Evolutionary conservation across 345 rosid species (phyloP).

Genomic region (Eucalyptus leucophloia): DNA sequence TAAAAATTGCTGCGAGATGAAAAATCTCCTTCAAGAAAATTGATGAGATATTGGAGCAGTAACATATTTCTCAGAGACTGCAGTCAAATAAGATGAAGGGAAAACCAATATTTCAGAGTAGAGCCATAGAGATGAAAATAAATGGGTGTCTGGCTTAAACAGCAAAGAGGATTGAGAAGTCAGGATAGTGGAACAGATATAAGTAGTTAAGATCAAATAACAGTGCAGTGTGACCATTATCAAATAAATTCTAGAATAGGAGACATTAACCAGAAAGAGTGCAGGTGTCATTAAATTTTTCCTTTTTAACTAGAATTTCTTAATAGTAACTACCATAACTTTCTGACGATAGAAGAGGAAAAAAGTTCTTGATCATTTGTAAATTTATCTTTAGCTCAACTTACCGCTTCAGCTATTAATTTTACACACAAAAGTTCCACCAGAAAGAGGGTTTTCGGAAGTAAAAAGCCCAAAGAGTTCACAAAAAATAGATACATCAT

Average conservation of each 20-base stretch:
- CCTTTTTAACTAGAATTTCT: neutral
- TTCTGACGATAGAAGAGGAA: neutral
- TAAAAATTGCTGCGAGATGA: conserved; percentile 27
- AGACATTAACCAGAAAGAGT: neutral
- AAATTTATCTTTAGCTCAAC: neutral
- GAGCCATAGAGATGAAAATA: neutral
- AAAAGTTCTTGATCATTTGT: neutral
- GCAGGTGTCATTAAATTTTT: neutral
- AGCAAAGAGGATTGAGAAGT: neutral
- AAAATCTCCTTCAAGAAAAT: conserved; percentile 59
- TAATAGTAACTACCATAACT: neutral
- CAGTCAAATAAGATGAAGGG: neutral
- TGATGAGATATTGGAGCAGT: conserved; percentile 64
- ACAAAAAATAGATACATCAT: neutral
- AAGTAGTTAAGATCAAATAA: neutral
- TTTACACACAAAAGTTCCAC: neutral
- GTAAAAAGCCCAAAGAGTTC: neutral
- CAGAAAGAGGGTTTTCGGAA: neutral
- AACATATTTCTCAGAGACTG: conserved; percentile 57
- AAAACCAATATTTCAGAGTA: neutral
- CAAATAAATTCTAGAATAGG: neutral
- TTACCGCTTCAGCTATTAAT: neutral
- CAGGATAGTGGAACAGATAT: neutral
- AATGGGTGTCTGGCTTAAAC: neutral
- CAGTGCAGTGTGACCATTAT: neutral